Evolutionary conservation across 2,329 filamentous ascomycete genomes (phyloP).

Genomic region (Cladosporium phlei): DNA sequence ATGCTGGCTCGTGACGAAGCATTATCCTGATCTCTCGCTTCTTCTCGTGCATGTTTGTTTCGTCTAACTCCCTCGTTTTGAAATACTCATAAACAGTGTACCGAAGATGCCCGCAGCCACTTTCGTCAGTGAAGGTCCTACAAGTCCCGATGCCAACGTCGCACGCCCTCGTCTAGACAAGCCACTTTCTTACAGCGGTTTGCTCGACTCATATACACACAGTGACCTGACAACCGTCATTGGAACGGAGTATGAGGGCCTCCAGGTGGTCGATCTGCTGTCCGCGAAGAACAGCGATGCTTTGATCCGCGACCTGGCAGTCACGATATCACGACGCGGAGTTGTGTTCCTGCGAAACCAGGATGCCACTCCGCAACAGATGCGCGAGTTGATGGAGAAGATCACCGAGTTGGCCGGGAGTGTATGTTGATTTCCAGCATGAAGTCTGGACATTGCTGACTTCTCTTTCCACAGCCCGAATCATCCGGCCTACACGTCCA

Average conservation of each 20-base stretch:
- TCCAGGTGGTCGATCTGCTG: slow-evolving; percentile 17
- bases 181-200: slow-evolving; percentile 26
- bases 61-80: too few relatives aligned
- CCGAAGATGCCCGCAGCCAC: slow-evolving; percentile 1
- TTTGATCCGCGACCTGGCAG: slow-evolving; percentile 17
- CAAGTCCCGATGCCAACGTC: neutral
- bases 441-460: neutral
- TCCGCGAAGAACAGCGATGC: slow-evolving; percentile 16
- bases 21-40: too few relatives aligned
- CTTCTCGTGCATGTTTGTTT: too few relatives aligned
- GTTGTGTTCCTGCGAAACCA: slow-evolving; percentile 50
- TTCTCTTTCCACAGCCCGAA: slow-evolving; percentile 33
- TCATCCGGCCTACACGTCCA: slow-evolving; percentile 52
- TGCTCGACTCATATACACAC: slow-evolving; percentile 39
- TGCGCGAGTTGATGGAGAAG: slow-evolving; percentile 44
- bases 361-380: slow-evolving; percentile 42
- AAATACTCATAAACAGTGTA: too few relatives aligned
- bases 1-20: too few relatives aligned
- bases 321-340: slow-evolving; percentile 43
- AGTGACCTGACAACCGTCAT: slow-evolving; percentile 50
- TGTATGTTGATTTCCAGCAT: slow-evolving; percentile 20
- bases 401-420: slow-evolving; percentile 43
- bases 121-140: slow-evolving; percentile 1
- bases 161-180: slow-evolving; percentile 6
- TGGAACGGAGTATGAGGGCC: slow-evolving; percentile 42